These are phyloP conservation scores for Arachis monticola DNA, from an alignment of 331 rosid species.

Conservation along the genomic window DNA sequence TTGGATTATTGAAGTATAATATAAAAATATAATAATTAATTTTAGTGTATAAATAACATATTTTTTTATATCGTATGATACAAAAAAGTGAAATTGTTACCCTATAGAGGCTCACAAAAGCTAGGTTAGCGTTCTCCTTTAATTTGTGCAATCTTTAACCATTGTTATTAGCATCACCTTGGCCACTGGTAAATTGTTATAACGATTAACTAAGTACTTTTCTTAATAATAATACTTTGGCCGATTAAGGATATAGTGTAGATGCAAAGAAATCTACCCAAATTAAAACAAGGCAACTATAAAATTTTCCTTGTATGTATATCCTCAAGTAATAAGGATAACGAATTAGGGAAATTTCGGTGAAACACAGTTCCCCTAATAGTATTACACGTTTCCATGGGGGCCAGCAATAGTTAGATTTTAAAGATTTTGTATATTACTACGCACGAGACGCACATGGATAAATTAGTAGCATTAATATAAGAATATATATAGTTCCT, in stretches of 20 bases:
- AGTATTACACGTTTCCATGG: background rate
- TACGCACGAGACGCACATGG: constrained; percentile 1
- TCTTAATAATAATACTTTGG: background rate
- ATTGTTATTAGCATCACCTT: background rate
- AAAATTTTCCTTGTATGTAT: background rate
- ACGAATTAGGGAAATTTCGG: background rate
- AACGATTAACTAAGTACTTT: background rate
- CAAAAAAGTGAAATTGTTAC: background rate
- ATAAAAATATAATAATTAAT: background rate
- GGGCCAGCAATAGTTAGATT: background rate
- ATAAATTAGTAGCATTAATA: background rate
- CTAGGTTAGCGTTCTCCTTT: background rate
- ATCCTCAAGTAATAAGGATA: background rate
- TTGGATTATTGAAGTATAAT: no score
- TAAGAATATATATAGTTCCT: background rate
- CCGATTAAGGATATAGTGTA: background rate
- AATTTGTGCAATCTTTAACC: background rate
- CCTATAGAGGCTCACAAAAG: background rate
- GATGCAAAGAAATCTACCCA: background rate
- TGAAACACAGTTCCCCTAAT: background rate
- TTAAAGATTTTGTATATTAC: background rate
- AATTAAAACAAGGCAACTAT: no score
- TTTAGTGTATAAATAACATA: no score
- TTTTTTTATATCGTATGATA: background rate
- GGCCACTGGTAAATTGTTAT: background rate